These are phyloP conservation scores for Heracleum sosnowskyi DNA, from an alignment of 129 eudicot species.

Conservation along the genomic window DNA sequence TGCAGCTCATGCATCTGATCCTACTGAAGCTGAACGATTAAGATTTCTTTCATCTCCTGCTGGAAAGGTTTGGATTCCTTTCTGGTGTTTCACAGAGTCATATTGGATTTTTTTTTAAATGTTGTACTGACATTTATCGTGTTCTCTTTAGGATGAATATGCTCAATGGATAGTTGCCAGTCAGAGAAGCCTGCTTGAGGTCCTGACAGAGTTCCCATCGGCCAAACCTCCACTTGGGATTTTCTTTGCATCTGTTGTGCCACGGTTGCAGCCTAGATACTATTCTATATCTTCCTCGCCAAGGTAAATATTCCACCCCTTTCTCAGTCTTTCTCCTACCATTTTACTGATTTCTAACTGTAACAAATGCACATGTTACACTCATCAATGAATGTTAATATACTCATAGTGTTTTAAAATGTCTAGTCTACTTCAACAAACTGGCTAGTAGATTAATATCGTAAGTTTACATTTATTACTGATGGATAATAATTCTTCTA, in stretches of 20 bases:
- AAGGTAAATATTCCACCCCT: constrained; percentile 32
- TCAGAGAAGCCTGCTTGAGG: constrained; percentile 90
- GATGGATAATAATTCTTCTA: not conserved
- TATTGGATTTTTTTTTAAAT: constrained; percentile 1
- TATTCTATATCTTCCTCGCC: constrained; percentile 95
- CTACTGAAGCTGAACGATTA: constrained; percentile 86
- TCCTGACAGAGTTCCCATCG: constrained; percentile 83
- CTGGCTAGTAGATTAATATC: not conserved
- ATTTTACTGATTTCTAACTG: not conserved
- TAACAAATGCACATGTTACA: not conserved
- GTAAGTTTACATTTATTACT: not conserved
- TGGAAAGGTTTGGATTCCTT: constrained; percentile 64
- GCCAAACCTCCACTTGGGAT: constrained; percentile 91
- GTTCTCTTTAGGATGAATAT: constrained; percentile 73
- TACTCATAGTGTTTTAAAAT: not conserved
- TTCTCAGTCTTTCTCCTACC: not conserved
- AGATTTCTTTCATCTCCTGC: constrained; percentile 80
- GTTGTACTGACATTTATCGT: not conserved
- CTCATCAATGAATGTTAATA: not conserved
- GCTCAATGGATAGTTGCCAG: constrained; percentile 79
- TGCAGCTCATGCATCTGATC: constrained; percentile 84
- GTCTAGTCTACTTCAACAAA: not conserved
- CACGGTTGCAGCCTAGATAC: constrained; percentile 93
- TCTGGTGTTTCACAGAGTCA: not conserved
- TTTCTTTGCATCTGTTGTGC: constrained; percentile 90